Percentiles rank a stretch among this genome's conserved stretches.
These are phyloP conservation scores for Hyphopichia pseudoburtonii DNA, from an alignment of 1,139 yeast species.

Conservation along the genomic window DNA sequence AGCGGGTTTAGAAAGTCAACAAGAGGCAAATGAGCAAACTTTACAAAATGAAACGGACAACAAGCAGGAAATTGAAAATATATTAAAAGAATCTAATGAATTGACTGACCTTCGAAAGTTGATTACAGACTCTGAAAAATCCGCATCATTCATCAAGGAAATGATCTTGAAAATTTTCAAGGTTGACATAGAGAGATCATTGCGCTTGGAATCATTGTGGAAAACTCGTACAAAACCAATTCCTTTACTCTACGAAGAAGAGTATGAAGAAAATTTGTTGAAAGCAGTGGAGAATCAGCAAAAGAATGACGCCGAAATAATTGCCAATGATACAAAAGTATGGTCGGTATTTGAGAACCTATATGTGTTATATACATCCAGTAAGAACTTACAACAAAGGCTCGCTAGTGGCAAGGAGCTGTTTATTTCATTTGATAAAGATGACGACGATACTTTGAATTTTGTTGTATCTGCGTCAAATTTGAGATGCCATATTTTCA, in stretches of 20 bases:
- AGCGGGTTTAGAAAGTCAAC: conserved; percentile 26
- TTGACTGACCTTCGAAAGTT: conserved; percentile 59
- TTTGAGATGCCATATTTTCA: conserved; percentile 70
- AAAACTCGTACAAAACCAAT: conserved; percentile 64
- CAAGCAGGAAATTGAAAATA: conserved; percentile 64
- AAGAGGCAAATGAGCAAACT: conserved; percentile 23
- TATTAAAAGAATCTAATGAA: conserved; percentile 75
- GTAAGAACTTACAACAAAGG: conserved; percentile 45
- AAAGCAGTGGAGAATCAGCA: conserved; percentile 10
- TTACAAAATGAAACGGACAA: conserved; percentile 58
- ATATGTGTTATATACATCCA: conserved; percentile 54
- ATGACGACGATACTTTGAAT: conserved; percentile 84
- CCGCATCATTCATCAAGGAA: conserved; percentile 28
- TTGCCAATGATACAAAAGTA: conserved; percentile 54
- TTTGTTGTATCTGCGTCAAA: conserved; percentile 91
- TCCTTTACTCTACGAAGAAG: conserved; percentile 44
- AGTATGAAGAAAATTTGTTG: conserved; percentile 16
- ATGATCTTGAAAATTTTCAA: conserved; percentile 60
- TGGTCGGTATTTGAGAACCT: conserved; percentile 71
- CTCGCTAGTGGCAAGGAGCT: conserved; percentile 33
- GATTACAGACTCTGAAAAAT: conserved; percentile 26
- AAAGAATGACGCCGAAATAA: conserved; percentile 17
- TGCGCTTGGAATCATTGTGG: conserved; percentile 78
- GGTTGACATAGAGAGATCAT: conserved; percentile 72
- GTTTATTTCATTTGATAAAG: conserved; percentile 82